phyloP scores from a whole-genome alignment of 2,329 filamentous ascomycete genomes.

The Phoma sp. region DNA sequence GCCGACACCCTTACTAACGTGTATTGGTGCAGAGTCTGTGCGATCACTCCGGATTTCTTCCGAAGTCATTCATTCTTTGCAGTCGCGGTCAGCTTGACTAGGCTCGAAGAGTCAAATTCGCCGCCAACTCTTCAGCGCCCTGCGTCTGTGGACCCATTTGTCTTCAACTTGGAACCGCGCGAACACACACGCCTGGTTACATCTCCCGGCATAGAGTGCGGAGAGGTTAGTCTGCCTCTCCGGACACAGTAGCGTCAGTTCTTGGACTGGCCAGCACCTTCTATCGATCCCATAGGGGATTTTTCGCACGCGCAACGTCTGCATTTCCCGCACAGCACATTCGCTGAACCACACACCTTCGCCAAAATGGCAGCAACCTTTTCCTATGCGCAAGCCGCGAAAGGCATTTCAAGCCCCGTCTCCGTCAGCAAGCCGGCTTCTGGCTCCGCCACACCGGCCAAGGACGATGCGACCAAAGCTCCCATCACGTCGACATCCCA shows the following conservation, averaged over 20 bases:
- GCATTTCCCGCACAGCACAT: constrained; percentile 1
- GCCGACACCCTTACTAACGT: constrained; percentile 23
- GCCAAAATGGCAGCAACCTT: constrained; percentile 61
- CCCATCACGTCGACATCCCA: constrained; percentile 37
- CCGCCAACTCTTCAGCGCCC: constrained; percentile 4
- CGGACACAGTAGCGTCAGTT: constrained; percentile 42
- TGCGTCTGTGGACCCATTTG: constrained; percentile 12
- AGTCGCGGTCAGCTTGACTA: constrained; percentile 11
- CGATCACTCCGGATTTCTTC: constrained; percentile 15
- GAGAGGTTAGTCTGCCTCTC: constrained; percentile 51
- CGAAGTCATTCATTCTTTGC: constrained; percentile 15
- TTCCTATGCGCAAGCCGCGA: constrained; percentile 95
- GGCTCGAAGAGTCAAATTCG: constrained; percentile 10
- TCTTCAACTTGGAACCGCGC: constrained; percentile 4
- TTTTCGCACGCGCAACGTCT: constrained; percentile 25
- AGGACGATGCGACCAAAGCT: constrained; percentile 40
- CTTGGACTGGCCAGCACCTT: constrained; percentile 38
- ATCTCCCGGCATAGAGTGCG: constrained; percentile 40
- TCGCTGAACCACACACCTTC: constrained; percentile 3
- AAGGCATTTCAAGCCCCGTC: constrained; percentile 67
- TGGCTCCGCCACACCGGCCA: constrained; percentile 50
- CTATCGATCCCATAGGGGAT: constrained; percentile 43
- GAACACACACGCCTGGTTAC: constrained; percentile 26
- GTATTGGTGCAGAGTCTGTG: constrained; percentile 19
- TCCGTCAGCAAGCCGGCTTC: constrained; percentile 54